Conservation (phyloP, 805 yeast species). For the Ogataea chonburiensis region DNA sequence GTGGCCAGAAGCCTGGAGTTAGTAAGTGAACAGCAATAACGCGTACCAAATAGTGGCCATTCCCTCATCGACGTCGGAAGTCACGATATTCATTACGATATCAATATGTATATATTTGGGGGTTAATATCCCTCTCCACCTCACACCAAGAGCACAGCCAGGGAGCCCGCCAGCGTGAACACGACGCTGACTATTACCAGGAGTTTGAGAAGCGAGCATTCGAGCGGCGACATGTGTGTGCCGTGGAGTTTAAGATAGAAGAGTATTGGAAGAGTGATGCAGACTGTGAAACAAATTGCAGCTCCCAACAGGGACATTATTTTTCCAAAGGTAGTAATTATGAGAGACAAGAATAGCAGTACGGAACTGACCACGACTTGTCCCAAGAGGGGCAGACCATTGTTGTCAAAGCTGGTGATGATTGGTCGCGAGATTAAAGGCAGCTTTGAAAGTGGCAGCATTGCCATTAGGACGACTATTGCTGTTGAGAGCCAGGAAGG, state of each 20-base stretch:
- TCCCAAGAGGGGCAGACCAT: conserved; percentile 31
- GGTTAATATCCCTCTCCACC: conserved; percentile 12
- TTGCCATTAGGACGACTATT: conserved; percentile 69
- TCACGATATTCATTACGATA: conserved; percentile 2
- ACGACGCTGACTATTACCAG: conserved; percentile 45
- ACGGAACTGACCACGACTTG: conserved; percentile 51
- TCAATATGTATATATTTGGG: conserved; percentile 1
- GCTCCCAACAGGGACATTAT: conserved; percentile 82
- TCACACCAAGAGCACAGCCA: conserved; percentile 42
- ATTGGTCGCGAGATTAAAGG: conserved; percentile 85
- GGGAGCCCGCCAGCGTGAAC: conserved; percentile 59
- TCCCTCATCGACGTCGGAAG: conserved; percentile 19
- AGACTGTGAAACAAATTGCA: conserved; percentile 73
- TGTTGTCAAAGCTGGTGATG: conserved; percentile 48
- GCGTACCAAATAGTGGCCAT: conserved; percentile 32
- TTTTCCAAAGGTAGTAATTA: conserved; percentile 77
- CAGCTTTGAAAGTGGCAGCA: conserved; percentile 80
- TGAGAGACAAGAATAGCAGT: conserved; percentile 58
- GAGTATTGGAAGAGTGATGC: conserved; percentile 72
- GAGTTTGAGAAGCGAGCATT: conserved; percentile 39
- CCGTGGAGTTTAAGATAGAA: conserved; percentile 64
- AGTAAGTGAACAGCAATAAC: neutral
- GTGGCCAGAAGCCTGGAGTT: conserved; percentile 32
- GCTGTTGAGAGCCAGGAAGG: conserved; percentile 47
- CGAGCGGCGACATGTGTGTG: conserved; percentile 40